Base-by-base conservation (phyloP, 768 basidiomycete genomes). In the Phaffia tasmanica region DNA sequence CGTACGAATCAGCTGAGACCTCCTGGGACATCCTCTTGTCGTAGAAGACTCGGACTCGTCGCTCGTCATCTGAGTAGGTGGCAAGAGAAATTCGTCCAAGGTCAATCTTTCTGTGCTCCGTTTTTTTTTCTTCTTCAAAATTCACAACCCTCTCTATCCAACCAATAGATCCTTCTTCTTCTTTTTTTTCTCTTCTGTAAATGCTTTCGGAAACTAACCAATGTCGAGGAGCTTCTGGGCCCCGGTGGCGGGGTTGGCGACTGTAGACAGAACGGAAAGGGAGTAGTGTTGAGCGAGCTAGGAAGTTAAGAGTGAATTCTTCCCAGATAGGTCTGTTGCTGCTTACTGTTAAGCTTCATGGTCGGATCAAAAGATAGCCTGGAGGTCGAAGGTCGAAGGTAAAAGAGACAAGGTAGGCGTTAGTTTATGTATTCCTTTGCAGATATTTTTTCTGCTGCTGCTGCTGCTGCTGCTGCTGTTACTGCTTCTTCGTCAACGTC, bases 11-110 rank as follows among this genome's bases (percentile, higher is more conserved):
- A 69, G 83, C 89, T 56, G 90, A 82, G 73, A 98, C 89, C 80
- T 97, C 93, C 76, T 94, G 90, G 30, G 89, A 75, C 81, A 98
- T 91, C 80, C 88, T 88, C 86, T 94, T 94, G 80, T 95, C 91
- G 81, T 86, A 91, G 81, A 97, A 92, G 81, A 89, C 63, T 29
- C 72, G 64, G 61, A 70, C 67, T 58, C 69, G 63, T 48, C 68
- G 65, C 63, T 69, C 64, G 55, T 64, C 68, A 46, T 58, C 64
- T 61, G 56, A 46, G n/a, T 23, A 29, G 25, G 11, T 54, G 19
- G 18, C 49, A 21, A 21, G 25, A 59, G 23, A 32, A 19, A 15
- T 48, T 50, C 71, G 42, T n/a, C 60, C 25, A 25, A 7, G 48
- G 27, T 77, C 86, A 75, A 76, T 88, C 87, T 78, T 86, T 81